A percentile compares a stretch with the other conserved stretches of the same genome.
These are phyloP conservation scores for Mortierella sp. DNA, from an alignment of 371 early-diverging fungal genomes.

Conservation along the genomic window DNA sequence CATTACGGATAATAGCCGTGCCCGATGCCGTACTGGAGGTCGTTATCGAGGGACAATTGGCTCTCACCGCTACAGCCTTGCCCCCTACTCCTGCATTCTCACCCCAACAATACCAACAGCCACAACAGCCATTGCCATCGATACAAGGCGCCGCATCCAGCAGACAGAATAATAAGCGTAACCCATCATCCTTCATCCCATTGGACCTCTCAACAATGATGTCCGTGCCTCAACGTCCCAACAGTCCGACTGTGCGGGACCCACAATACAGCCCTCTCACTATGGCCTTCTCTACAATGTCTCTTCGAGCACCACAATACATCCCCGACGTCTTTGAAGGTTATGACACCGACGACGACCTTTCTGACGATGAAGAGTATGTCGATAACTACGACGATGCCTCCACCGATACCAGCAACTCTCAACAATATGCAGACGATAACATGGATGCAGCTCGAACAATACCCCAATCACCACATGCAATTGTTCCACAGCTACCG, in stretches of 20 bases:
- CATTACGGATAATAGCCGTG: conserved; percentile 1
- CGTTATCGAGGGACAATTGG: not conserved
- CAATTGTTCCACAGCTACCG: not conserved
- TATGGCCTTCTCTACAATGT: not conserved
- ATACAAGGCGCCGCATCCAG: not conserved
- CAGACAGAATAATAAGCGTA: not conserved
- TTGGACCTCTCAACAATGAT: not conserved
- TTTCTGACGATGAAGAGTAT: not conserved
- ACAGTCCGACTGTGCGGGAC: not conserved
- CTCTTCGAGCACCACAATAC: not conserved
- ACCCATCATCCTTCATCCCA: not conserved
- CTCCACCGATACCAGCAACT: not conserved
- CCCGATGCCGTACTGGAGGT: conserved; percentile 8
- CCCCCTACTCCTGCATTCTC: not conserved
- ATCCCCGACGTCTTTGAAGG: not conserved
- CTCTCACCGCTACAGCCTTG: not conserved
- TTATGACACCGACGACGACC: not conserved
- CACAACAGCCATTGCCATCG: not conserved
- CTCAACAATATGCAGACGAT: not conserved
- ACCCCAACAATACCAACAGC: too few relatives aligned
- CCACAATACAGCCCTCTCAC: not conserved
- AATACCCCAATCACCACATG: not conserved
- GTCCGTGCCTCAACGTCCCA: not conserved
- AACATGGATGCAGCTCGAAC: not conserved
- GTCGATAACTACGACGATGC: not conserved